Conservation (phyloP, 1,284 basidiomycete genomes). For the Cryptococcus neoformans region DNA sequence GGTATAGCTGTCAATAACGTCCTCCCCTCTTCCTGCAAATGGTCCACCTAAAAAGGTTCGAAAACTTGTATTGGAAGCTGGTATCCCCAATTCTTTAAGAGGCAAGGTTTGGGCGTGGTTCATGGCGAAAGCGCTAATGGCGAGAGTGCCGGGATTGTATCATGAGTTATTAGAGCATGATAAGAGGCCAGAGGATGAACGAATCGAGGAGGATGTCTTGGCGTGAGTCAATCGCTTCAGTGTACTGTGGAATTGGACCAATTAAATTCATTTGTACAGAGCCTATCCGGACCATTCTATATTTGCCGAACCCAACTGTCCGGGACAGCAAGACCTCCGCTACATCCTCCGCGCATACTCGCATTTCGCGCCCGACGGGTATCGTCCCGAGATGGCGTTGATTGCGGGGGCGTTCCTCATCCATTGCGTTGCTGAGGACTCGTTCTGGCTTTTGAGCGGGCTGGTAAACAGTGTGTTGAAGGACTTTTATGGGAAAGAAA, state of each 20-base stretch:
- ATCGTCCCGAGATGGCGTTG: slow-evolving; percentile 61
- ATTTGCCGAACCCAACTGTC: slow-evolving; percentile 29
- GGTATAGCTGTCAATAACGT: slow-evolving; percentile 51
- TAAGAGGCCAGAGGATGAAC: slow-evolving; percentile 55
- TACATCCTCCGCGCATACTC: slow-evolving; percentile 41
- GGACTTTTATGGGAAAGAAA: slow-evolving; percentile 69
- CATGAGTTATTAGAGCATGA: slow-evolving; percentile 61
- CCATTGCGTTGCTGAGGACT: slow-evolving; percentile 83
- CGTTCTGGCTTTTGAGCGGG: slow-evolving; percentile 73
- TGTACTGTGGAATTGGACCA: background rate
- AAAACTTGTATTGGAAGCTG: slow-evolving; percentile 68
- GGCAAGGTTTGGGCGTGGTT: slow-evolving; percentile 78
- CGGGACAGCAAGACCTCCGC: slow-evolving; percentile 43
- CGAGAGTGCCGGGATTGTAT: slow-evolving; percentile 68
- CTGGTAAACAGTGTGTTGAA: slow-evolving; percentile 69
- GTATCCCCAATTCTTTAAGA: slow-evolving; percentile 77
- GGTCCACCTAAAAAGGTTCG: slow-evolving; percentile 80
- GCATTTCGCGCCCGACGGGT: slow-evolving; percentile 61
- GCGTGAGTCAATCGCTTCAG: slow-evolving; percentile 19
- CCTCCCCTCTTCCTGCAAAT: slow-evolving; percentile 61
- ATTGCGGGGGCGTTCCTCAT: slow-evolving; percentile 75
- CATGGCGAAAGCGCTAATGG: slow-evolving; percentile 68
- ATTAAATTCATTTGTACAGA: background rate
- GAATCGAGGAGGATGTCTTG: slow-evolving; percentile 63
- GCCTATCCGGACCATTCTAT: slow-evolving; percentile 42